phyloP scores from a whole-genome alignment of 129 eudicot species.

The Flaveria linearis region DNA sequence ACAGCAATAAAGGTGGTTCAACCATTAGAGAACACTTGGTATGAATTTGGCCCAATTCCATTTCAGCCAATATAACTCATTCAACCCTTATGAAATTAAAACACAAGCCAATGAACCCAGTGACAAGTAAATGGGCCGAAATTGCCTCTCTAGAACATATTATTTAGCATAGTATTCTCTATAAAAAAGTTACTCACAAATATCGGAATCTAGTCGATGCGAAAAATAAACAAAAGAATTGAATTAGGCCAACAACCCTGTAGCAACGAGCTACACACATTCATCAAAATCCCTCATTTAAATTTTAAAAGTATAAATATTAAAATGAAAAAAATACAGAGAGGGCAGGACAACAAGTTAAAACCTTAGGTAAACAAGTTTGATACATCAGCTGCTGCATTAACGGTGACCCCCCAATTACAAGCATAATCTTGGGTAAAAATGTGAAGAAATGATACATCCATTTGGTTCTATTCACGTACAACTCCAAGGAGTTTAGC shows the following conservation, averaged over 20 bases:
- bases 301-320: not conserved
- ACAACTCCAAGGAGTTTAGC: constrained; percentile 66
- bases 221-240: not conserved
- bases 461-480: constrained; percentile 43
- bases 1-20: not conserved
- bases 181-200: constrained; percentile 3
- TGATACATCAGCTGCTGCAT: constrained; percentile 11
- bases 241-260: constrained; percentile 12
- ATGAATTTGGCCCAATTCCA: not conserved
- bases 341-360: constrained; percentile 9
- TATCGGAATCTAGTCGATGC: constrained; percentile 1
- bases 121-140: not conserved
- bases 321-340: not conserved
- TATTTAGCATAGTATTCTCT: not conserved
- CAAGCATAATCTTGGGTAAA: constrained; percentile 17
- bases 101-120: no score
- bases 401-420: constrained; percentile 21
- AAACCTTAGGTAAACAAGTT: constrained; percentile 1
- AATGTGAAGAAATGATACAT: constrained; percentile 31
- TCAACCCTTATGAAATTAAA: not conserved
- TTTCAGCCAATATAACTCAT: not conserved
- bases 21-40: not conserved
- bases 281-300: constrained; percentile 11
- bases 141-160: not conserved
- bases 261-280: constrained; percentile 8